These are phyloP conservation scores for Epichloe sibirici DNA, from an alignment of 2,329 filamentous ascomycete genomes.

Conservation along the genomic window DNA sequence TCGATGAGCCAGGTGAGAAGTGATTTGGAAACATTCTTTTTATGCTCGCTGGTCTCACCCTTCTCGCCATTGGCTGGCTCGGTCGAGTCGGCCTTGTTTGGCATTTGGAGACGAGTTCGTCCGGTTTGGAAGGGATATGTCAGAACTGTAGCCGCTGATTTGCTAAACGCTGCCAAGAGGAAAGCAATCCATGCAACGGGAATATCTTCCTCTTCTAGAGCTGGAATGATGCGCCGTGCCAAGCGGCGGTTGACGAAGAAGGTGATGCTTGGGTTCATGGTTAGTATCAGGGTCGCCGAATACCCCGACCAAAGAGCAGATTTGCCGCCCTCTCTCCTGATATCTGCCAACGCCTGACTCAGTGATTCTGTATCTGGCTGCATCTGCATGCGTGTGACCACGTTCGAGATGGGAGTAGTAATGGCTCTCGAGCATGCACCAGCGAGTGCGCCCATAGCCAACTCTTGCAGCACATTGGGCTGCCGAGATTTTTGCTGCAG, in stretches of 20 bases:
- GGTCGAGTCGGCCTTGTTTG: slow-evolving; percentile 18
- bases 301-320: slow-evolving; percentile 81
- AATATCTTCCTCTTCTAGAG: slow-evolving; percentile 31
- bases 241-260: slow-evolving; percentile 71
- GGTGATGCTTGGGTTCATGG: slow-evolving; percentile 76
- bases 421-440: slow-evolving; percentile 64
- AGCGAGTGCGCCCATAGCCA: slow-evolving; percentile 60
- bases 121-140: slow-evolving; percentile 82
- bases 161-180: slow-evolving; percentile 59
- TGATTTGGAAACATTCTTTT: slow-evolving; percentile 4
- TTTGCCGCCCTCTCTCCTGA: slow-evolving; percentile 57
- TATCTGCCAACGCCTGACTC: slow-evolving; percentile 48
- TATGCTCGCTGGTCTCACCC: slow-evolving; percentile 4
- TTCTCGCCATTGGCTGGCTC: slow-evolving; percentile 4
- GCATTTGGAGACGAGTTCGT: slow-evolving; percentile 66
- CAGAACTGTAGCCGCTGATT: slow-evolving; percentile 60
- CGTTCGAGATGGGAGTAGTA: slow-evolving; percentile 70
- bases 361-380: slow-evolving; percentile 35
- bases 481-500: slow-evolving; percentile 26
- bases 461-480: slow-evolving; percentile 56
- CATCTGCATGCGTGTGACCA: slow-evolving; percentile 73
- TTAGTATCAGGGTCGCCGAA: slow-evolving; percentile 65
- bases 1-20: slow-evolving; percentile 7
- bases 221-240: slow-evolving; percentile 43
- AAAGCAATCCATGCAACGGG: slow-evolving; percentile 29